phyloP scores from a whole-genome alignment of 805 yeast genomes.

The Yarrowia yakushimensis region DNA sequence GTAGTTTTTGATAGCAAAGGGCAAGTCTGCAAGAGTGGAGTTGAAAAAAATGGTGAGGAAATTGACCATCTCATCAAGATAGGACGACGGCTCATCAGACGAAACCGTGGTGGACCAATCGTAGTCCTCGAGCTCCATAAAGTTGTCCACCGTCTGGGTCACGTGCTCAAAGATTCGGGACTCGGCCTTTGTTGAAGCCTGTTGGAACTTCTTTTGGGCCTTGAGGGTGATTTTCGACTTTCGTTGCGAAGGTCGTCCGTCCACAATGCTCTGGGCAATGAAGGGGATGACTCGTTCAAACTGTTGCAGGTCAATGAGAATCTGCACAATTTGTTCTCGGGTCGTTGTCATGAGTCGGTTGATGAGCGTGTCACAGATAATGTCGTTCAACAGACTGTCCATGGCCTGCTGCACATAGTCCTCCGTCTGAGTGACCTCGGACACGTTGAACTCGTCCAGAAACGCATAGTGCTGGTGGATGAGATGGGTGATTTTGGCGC shows the following conservation, averaged over 20 bases:
- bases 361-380: constrained; percentile 62
- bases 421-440: constrained; percentile 56
- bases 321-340: constrained; percentile 88
- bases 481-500: constrained; percentile 67
- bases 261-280: constrained; percentile 47
- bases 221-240: constrained; percentile 45
- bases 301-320: constrained; percentile 80
- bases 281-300: constrained; percentile 73
- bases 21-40: constrained; percentile 78
- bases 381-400: constrained; percentile 64
- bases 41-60: constrained; percentile 81
- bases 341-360: constrained; percentile 64
- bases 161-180: constrained; percentile 76
- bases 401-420: constrained; percentile 57
- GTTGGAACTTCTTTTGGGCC: constrained; percentile 54
- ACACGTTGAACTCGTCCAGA: constrained; percentile 54
- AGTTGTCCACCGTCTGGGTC: constrained; percentile 72
- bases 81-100: constrained; percentile 63
- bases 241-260: constrained; percentile 38
- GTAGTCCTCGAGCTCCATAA: constrained; percentile 79
- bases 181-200: constrained; percentile 69
- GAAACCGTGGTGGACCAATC: constrained; percentile 64
- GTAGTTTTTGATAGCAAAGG: constrained; percentile 69
- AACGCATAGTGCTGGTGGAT: constrained; percentile 63
- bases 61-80: constrained; percentile 77